Evolutionary conservation across 1,139 yeast genomes (phyloP).

Genomic region (Pichia sp.): DNA sequence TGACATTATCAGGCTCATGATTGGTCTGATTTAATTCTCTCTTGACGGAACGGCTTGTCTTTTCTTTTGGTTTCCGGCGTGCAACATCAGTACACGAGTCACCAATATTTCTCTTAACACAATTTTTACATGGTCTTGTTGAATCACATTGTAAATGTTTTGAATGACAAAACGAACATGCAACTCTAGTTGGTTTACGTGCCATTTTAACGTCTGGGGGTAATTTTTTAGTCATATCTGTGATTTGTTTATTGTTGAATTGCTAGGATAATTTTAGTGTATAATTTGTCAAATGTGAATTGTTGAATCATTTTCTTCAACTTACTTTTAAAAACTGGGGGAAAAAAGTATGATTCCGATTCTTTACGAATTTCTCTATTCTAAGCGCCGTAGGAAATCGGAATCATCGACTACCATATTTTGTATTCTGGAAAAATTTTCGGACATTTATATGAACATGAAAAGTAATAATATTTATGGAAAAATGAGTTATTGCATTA

Average conservation of each 20-base stretch:
- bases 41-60: not conserved
- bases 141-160: conserved; percentile 65
- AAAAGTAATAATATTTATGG: not conserved
- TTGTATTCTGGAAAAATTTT: too few species aligned
- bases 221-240: conserved; percentile 53
- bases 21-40: not conserved
- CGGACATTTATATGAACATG: not conserved
- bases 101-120: conserved; percentile 52
- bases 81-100: conserved; percentile 52
- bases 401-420: not conserved
- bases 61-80: conserved; percentile 27
- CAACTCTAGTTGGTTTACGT: conserved; percentile 59
- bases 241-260: not conserved
- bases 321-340: not conserved
- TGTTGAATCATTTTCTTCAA: not conserved
- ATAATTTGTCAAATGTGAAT: not conserved
- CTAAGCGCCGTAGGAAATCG: not conserved
- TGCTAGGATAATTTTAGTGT: not conserved
- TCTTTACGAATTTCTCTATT: not conserved
- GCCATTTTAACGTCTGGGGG: conserved; percentile 45
- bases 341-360: not conserved
- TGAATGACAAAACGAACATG: conserved; percentile 64
- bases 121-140: conserved; percentile 61
- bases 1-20: not conserved
- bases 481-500: not conserved